Percentiles rank a stretch among this genome's conserved stretches.
phyloP scores from a whole-genome alignment of 371 early-diverging fungal species.

The Entomophthora muscae region DNA sequence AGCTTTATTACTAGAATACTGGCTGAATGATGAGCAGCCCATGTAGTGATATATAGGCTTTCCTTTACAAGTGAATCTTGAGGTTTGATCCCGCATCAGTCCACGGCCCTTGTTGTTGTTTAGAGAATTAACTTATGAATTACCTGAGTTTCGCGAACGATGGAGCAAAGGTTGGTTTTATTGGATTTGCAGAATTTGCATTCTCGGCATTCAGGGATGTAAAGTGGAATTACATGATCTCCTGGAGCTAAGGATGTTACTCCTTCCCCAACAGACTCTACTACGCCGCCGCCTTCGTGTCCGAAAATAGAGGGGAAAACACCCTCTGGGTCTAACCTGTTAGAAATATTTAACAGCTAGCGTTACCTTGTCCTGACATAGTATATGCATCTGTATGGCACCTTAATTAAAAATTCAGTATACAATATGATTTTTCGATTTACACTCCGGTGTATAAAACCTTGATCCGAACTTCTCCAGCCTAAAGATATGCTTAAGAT shows the following conservation, averaged over 20 bases:
- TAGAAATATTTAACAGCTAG: too few species aligned
- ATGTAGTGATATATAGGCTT: conserved; percentile 81
- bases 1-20: conserved; percentile 52
- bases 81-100: conserved; percentile 85
- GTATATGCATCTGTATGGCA: conserved; percentile 93
- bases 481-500: conserved; percentile 13
- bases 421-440: conserved; percentile 11
- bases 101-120: conserved; percentile 42
- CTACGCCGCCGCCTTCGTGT: conserved; percentile 91
- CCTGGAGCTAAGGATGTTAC: conserved; percentile 78
- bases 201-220: conserved; percentile 77
- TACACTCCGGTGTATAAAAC: conserved; percentile 75
- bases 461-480: conserved; percentile 90
- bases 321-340: conserved; percentile 77
- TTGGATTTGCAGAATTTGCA: conserved; percentile 93
- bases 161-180: conserved; percentile 89
- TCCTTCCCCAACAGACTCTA: conserved; percentile 92
- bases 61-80: conserved; percentile 86
- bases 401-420: conserved; percentile 15
- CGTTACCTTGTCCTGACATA: conserved; percentile 67
- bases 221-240: conserved; percentile 91
- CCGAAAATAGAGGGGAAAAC: conserved; percentile 84
- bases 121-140: background rate
- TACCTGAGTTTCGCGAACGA: conserved; percentile 77
- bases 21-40: conserved; percentile 90